A percentile compares a stretch with the other conserved stretches of the same genome.
These are phyloP conservation scores for Trichosporon coremiiforme DNA, from an alignment of 1,284 basidiomycete species.

Conservation along the genomic window DNA sequence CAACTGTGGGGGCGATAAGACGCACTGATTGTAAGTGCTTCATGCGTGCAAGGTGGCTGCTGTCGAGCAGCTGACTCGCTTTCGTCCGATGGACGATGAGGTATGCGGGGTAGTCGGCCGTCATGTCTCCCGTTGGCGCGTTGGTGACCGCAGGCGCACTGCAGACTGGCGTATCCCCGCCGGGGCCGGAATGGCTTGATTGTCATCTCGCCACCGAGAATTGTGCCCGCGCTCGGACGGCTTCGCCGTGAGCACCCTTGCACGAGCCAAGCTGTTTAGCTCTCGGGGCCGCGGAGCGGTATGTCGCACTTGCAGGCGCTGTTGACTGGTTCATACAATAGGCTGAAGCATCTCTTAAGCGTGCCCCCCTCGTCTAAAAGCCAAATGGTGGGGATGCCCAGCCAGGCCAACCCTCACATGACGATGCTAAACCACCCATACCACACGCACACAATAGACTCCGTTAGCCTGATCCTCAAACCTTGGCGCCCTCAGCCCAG, in stretches of 20 bases:
- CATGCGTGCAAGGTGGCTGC: neutral
- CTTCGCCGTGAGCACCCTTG: neutral
- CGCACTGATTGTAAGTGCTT: neutral
- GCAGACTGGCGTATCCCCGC: too few species aligned
- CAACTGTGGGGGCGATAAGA: neutral
- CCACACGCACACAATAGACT: constrained; percentile 6
- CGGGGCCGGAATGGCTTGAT: neutral
- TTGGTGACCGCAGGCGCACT: neutral
- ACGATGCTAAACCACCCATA: neutral
- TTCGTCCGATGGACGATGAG: constrained; percentile 1
- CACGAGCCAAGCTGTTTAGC: neutral
- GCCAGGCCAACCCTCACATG: constrained; percentile 1
- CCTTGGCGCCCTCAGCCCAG: neutral
- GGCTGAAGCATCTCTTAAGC: neutral
- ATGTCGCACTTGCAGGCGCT: neutral
- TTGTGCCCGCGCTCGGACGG: neutral
- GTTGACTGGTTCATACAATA: neutral
- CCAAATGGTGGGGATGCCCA: neutral
- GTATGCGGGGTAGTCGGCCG: neutral
- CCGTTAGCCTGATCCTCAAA: constrained; percentile 1
- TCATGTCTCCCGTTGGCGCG: too few species aligned
- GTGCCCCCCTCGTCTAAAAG: neutral
- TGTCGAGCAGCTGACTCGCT: neutral
- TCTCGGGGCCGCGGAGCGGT: constrained; percentile 5
- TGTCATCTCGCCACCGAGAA: neutral